phyloP scores from a whole-genome alignment of 2,329 filamentous ascomycete species.

The Geoglossum cookeanum region DNA sequence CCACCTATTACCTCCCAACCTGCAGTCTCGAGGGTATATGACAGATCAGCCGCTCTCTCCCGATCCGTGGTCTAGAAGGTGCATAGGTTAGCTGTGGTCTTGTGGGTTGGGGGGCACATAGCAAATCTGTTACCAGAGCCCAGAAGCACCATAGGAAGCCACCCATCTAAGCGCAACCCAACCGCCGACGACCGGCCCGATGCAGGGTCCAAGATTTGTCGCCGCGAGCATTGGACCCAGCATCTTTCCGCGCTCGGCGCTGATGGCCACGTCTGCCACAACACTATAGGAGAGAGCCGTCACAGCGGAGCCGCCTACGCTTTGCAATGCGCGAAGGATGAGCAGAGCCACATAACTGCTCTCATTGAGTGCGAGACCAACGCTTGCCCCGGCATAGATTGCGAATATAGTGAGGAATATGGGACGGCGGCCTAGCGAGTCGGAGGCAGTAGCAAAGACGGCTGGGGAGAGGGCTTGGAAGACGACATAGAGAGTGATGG shows the following conservation, averaged over 20 bases:
- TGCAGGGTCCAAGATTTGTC: slow-evolving; percentile 9
- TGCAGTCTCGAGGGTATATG: too few species aligned
- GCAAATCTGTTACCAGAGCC: slow-evolving; percentile 10
- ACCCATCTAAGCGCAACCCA: slow-evolving; percentile 9
- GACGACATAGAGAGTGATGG: slow-evolving; percentile 9
- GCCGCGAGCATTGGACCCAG: slow-evolving; percentile 9
- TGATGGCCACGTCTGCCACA: slow-evolving; percentile 11
- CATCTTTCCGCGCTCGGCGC: slow-evolving; percentile 9
- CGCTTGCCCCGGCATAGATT: slow-evolving; percentile 8
- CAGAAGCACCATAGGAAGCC: slow-evolving; percentile 13
- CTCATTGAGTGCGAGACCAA: slow-evolving; percentile 10
- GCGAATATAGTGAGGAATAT: slow-evolving; percentile 9
- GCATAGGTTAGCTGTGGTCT: too few species aligned
- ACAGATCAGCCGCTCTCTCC: too few species aligned
- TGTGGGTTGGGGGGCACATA: too few species aligned
- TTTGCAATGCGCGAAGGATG: slow-evolving; percentile 9
- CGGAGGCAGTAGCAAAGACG: slow-evolving; percentile 8
- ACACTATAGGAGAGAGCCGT: slow-evolving; percentile 9
- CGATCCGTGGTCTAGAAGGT: too few species aligned
- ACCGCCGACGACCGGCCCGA: slow-evolving; percentile 10
- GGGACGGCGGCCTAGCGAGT: slow-evolving; percentile 10
- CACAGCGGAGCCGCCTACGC: slow-evolving; percentile 10
- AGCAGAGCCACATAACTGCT: slow-evolving; percentile 8
- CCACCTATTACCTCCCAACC: too few species aligned
- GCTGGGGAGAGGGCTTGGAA: slow-evolving; percentile 10